Conservation (phyloP, 371 early-diverging fungal genomes). For the Syncephalastrum monosporum region DNA sequence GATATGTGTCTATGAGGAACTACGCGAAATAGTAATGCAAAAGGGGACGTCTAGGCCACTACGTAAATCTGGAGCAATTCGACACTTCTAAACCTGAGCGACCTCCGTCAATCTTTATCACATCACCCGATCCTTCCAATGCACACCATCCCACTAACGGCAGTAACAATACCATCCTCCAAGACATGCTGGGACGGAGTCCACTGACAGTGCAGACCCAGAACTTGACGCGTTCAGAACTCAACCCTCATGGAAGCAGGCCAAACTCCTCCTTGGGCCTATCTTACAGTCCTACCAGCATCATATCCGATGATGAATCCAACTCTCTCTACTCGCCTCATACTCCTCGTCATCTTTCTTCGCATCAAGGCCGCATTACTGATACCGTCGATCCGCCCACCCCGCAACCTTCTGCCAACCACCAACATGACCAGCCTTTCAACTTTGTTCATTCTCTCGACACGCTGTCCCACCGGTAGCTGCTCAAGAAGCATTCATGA, state of each 20-base stretch:
- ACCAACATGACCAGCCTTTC: conserved; percentile 13
- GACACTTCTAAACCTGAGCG: background rate
- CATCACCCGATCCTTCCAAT: conserved; percentile 38
- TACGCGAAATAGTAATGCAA: background rate
- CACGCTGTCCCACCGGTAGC: conserved; percentile 24
- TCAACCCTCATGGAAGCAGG: conserved; percentile 7
- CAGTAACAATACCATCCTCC: no score
- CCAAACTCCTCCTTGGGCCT: conserved; percentile 6
- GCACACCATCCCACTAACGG: no score
- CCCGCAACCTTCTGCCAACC: conserved; percentile 9
- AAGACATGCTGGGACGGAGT: conserved; percentile 3
- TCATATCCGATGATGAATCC: conserved; percentile 23
- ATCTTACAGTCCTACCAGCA: conserved; percentile 13
- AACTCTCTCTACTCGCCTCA: conserved; percentile 19
- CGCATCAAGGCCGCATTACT: conserved; percentile 3
- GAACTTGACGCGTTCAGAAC: conserved; percentile 8
- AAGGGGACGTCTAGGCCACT: no score
- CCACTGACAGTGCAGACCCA: conserved; percentile 17
- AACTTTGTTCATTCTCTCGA: conserved; percentile 20
- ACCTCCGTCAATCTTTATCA: conserved; percentile 56
- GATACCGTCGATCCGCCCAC: conserved; percentile 7
- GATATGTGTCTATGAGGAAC: conserved; percentile 12
- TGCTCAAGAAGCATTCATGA: no score
- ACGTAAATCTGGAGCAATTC: conserved; percentile 8
- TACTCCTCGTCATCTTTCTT: conserved; percentile 13